These are phyloP conservation scores for Populus nigra DNA, from an alignment of 345 rosid species.

Conservation along the genomic window DNA sequence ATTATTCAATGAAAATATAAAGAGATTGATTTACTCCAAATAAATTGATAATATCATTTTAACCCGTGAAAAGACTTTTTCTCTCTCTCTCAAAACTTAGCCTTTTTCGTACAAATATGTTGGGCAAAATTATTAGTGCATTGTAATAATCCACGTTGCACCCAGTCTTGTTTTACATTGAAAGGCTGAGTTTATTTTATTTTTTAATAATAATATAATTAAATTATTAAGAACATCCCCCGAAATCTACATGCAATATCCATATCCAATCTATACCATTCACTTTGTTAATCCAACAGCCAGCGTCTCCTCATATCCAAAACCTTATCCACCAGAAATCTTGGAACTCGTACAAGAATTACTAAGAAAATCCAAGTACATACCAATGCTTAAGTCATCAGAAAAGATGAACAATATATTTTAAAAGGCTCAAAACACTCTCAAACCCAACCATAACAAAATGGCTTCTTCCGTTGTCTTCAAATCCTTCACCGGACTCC, in stretches of 20 bases:
- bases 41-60: too few relatives aligned
- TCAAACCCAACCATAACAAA: slow-evolving; percentile 3
- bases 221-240: background rate
- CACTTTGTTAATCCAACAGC: slow-evolving; percentile 46
- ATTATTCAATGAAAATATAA: too few relatives aligned
- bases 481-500: slow-evolving; percentile 80
- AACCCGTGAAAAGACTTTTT: too few relatives aligned
- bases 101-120: too few relatives aligned
- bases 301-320: slow-evolving; percentile 24
- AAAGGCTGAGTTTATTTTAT: too few relatives aligned
- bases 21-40: too few relatives aligned
- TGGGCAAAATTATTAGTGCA: too few relatives aligned
- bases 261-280: slow-evolving; percentile 50
- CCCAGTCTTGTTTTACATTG: too few relatives aligned
- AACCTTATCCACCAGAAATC: slow-evolving; percentile 54
- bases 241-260: slow-evolving; percentile 34
- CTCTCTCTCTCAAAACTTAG: too few relatives aligned
- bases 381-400: background rate
- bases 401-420: background rate
- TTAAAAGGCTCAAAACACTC: background rate
- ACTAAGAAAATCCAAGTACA: background rate
- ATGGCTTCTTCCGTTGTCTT: slow-evolving; percentile 60
- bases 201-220: too few relatives aligned
- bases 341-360: background rate
- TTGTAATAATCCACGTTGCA: too few relatives aligned